Evolutionary conservation across 768 basidiomycete species (phyloP).

Genomic region (Boletus eberwhitei): DNA sequence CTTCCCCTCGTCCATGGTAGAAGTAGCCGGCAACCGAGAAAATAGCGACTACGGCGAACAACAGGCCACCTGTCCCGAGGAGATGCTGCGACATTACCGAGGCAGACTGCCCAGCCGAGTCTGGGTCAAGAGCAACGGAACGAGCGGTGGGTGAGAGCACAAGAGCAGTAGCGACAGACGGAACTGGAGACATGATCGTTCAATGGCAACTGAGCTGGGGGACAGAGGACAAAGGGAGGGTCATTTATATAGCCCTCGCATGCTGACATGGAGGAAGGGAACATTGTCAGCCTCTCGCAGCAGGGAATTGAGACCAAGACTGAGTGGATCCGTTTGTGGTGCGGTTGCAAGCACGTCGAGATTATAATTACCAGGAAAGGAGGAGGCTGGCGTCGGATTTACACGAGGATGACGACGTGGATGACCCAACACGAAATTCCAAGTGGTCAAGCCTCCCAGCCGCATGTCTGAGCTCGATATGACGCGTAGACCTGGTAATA

Average conservation of each 20-base stretch:
- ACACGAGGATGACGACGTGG: not conserved
- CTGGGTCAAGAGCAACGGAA: not conserved
- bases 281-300: conserved; percentile 10
- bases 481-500: no score
- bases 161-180: conserved; percentile 9
- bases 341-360: not conserved
- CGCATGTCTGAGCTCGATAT: not conserved
- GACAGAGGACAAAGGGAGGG: not conserved
- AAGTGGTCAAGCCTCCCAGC: not conserved
- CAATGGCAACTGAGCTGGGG: not conserved
- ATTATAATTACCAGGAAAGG: not conserved
- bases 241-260: conserved; percentile 2
- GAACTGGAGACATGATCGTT: conserved; percentile 18
- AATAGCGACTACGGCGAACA: conserved; percentile 12
- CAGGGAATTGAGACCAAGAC: not conserved
- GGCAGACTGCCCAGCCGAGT: not conserved
- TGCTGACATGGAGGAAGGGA: not conserved
- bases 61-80: conserved; percentile 11
- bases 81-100: not conserved
- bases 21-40: conserved; percentile 18
- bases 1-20: conserved; percentile 2
- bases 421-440: not conserved
- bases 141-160: not conserved
- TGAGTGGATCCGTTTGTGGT: not conserved
- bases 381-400: not conserved